Base-by-base conservation (phyloP, 139 green algal genomes). In the Coccomyxa sp. region DNA sequence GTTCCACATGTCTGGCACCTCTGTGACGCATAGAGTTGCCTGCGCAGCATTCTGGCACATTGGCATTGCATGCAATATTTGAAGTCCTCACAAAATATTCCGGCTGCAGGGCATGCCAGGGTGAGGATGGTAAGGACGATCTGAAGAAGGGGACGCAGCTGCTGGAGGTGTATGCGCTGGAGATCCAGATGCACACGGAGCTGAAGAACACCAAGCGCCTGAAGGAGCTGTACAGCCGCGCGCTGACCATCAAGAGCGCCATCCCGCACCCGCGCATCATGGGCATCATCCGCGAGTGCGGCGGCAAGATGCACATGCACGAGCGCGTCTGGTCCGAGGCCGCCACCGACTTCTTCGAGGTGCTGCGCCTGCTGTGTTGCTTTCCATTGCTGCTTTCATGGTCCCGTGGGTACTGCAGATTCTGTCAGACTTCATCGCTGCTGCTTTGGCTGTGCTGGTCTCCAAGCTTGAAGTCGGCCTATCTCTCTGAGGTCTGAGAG, bases 271-370 rank as follows among this genome's bases (percentile, higher is more conserved):
- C 96, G 2, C 90, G 95, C 80, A 98, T 99, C 86, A 90, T 99
- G 90, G 96, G 96, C 77, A 95, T 98, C 81, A 98, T 99, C 82
- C 88, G 93, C 27, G 96, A 99, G 88, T 98, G 94, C 83, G 95
- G 95, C 44, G 96, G 96, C 68, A 99, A 99, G 89, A 99, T 99
- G 96, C 91, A 99, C 88, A 98, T 98, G 93, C 85, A 90, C 16
- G 93, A 98, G 85, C 87, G 95, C 58, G 39, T 85, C 37, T 99
- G 95, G 94, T 82, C 79, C 29, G 87, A 97, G 4, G 96, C 96
- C 5, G 90, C 92, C 55, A 99, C 96, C 6, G 96, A 98, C 85
- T 99, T 99, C 82, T 99, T 99, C 82, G 96, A 99, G 90, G 90
- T 92, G 79, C 0, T 68, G 29, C 35, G 24, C 33, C 2, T 31